These are phyloP conservation scores for Leccinum broughii DNA, from an alignment of 768 basidiomycete species.

Conservation along the genomic window DNA sequence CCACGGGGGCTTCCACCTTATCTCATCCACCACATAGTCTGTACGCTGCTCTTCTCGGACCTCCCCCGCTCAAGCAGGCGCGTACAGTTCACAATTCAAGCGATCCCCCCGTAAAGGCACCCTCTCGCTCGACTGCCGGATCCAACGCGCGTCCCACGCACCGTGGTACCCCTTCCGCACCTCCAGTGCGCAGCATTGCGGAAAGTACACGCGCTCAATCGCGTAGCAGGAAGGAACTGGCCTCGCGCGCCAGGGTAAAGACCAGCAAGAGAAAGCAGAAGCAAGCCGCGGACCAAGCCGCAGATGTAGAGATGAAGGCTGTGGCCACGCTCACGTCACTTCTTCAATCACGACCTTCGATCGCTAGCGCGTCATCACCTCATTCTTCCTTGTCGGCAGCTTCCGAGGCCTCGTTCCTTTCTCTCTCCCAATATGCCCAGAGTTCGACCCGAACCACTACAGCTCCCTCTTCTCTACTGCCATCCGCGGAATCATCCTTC, in stretches of 20 bases:
- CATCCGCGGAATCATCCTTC: slow-evolving; percentile 43
- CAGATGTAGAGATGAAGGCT: slow-evolving; percentile 77
- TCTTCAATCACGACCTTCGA: slow-evolving; percentile 63
- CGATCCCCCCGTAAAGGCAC: slow-evolving; percentile 63
- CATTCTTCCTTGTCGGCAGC: slow-evolving; percentile 69
- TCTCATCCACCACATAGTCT: slow-evolving; percentile 56
- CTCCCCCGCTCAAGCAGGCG: slow-evolving; percentile 73
- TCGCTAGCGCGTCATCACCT: slow-evolving; percentile 63
- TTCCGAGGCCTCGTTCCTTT: slow-evolving; percentile 65
- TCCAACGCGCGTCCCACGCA: slow-evolving; percentile 28
- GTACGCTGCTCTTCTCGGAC: slow-evolving; percentile 70
- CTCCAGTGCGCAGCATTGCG: slow-evolving; percentile 43
- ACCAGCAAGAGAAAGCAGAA: slow-evolving; percentile 54
- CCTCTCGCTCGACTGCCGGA: slow-evolving; percentile 39
- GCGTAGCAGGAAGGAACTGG: slow-evolving; percentile 44
- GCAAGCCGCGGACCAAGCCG: slow-evolving; percentile 33
- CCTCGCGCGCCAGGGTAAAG: slow-evolving; percentile 35
- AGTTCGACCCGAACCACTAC: slow-evolving; percentile 60
- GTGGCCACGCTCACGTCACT: slow-evolving; percentile 78
- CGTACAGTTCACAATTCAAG: slow-evolving; percentile 75
- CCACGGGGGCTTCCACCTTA: slow-evolving; percentile 36
- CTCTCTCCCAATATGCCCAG: slow-evolving; percentile 64
- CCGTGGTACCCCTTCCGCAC: slow-evolving; percentile 14
- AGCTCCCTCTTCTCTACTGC: slow-evolving; percentile 39
- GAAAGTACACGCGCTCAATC: slow-evolving; percentile 48